A percentile compares a stretch with the other conserved stretches of the same genome.
These are phyloP conservation scores for Pichia cephalocereana DNA, from an alignment of 805 yeast species.

Conservation along the genomic window DNA sequence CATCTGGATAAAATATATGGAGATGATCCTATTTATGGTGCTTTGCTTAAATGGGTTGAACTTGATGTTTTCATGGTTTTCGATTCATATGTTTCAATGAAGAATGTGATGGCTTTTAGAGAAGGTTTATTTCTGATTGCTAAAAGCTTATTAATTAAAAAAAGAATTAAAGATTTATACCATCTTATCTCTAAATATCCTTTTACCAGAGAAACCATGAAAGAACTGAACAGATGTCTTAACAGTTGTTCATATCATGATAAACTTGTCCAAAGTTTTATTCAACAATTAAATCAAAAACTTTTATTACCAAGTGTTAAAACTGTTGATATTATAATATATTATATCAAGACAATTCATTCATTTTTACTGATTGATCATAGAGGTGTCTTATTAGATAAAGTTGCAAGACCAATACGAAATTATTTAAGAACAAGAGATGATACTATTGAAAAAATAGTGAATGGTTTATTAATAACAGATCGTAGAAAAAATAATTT, in stretches of 20 bases:
- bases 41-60: constrained; percentile 31
- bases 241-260: constrained; percentile 40
- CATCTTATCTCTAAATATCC: constrained; percentile 51
- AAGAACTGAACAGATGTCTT: constrained; percentile 49
- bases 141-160: constrained; percentile 21
- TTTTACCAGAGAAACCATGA: constrained; percentile 38
- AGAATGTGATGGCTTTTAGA: constrained; percentile 1
- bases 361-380: constrained; percentile 77
- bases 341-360: constrained; percentile 62
- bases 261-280: constrained; percentile 42
- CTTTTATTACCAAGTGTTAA: constrained; percentile 75
- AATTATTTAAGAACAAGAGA: constrained; percentile 59
- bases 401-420: constrained; percentile 69
- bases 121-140: constrained; percentile 14
- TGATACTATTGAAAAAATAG: constrained; percentile 64
- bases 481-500: constrained; percentile 32
- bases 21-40: constrained; percentile 23
- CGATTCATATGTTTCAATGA: constrained; percentile 3
- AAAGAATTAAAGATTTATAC: constrained; percentile 51
- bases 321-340: constrained; percentile 61
- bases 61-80: constrained; percentile 29
- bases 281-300: constrained; percentile 31
- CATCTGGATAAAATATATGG: neutral
- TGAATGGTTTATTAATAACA: constrained; percentile 56
- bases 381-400: constrained; percentile 71